phyloP scores from a whole-genome alignment of 2,329 filamentous ascomycete species.

The Seiridium unicorne region DNA sequence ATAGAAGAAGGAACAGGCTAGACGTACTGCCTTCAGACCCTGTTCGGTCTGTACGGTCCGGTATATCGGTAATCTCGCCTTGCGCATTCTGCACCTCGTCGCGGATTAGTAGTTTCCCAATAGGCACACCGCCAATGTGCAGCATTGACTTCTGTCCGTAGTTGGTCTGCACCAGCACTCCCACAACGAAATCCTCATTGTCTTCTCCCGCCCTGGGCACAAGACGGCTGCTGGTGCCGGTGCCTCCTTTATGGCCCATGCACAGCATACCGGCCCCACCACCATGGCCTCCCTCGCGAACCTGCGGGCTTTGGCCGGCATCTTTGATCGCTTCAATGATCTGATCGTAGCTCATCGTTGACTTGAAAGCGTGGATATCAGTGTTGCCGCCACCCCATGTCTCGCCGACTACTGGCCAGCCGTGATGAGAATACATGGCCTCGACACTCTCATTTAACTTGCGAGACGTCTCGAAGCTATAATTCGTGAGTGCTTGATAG shows the following conservation, averaged over 20 bases:
- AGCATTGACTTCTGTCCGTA: background rate
- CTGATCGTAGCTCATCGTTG: slow-evolving; percentile 2
- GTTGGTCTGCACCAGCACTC: slow-evolving; percentile 2
- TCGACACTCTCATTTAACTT: background rate
- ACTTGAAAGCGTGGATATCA: slow-evolving; percentile 5
- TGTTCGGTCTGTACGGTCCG: background rate
- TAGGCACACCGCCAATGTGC: slow-evolving; percentile 3
- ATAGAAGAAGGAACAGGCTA: too few species aligned
- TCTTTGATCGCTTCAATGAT: slow-evolving; percentile 4
- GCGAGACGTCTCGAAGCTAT: background rate
- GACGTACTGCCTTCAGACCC: slow-evolving; percentile 5
- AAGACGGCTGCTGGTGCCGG: background rate
- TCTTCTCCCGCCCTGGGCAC: background rate
- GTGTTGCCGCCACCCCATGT: slow-evolving; percentile 6
- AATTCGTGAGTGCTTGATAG: slow-evolving; percentile 4
- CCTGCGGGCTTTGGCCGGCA: background rate
- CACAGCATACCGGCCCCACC: slow-evolving; percentile 1
- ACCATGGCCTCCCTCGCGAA: slow-evolving; percentile 4
- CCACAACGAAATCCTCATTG: background rate
- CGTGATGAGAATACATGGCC: background rate
- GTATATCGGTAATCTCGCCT: background rate
- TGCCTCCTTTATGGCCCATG: slow-evolving; percentile 3
- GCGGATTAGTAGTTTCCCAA: slow-evolving; percentile 1
- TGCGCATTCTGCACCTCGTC: background rate
- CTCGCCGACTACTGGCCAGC: slow-evolving; percentile 4